These are phyloP conservation scores for Cutaneotrichosporon mucoides DNA, from an alignment of 1,284 basidiomycete genomes.

Conservation along the genomic window DNA sequence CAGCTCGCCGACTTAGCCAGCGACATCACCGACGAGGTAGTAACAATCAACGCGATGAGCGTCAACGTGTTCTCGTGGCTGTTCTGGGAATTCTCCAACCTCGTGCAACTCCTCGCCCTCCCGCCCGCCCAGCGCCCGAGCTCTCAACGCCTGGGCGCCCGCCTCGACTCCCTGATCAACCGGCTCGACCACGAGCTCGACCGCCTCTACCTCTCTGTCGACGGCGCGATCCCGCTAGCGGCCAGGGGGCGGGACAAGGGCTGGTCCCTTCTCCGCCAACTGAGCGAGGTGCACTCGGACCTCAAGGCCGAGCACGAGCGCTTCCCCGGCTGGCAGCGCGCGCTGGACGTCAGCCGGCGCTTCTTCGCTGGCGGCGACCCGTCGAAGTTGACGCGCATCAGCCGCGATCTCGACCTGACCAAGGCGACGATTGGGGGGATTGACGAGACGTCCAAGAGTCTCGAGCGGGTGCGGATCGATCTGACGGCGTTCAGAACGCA, in stretches of 20 bases:
- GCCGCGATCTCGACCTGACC: slow-evolving; percentile 33
- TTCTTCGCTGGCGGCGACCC: slow-evolving; percentile 40
- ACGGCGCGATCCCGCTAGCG: slow-evolving; percentile 2
- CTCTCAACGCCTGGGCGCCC: slow-evolving; percentile 14
- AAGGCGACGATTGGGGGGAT: slow-evolving; percentile 29
- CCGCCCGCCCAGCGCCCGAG: slow-evolving; percentile 7
- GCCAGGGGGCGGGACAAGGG: slow-evolving; percentile 3
- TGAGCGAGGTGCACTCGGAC: slow-evolving; percentile 9
- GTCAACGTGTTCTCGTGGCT: slow-evolving; percentile 44
- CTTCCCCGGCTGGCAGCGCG: slow-evolving; percentile 35
- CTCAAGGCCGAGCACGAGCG: slow-evolving; percentile 24
- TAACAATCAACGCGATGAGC: slow-evolving; percentile 37
- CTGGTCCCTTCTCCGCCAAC: slow-evolving; percentile 6
- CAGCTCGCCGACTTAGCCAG: slow-evolving; percentile 41
- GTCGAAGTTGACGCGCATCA: slow-evolving; percentile 27
- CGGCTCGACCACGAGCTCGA: slow-evolving; percentile 31
- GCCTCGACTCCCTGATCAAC: slow-evolving; percentile 35
- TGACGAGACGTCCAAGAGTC: slow-evolving; percentile 18
- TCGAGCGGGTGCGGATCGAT: slow-evolving; percentile 28
- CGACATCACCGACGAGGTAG: slow-evolving; percentile 38
- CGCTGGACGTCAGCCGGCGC: slow-evolving; percentile 28
- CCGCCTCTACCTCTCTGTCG: slow-evolving; percentile 19
- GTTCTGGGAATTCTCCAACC: slow-evolving; percentile 41
- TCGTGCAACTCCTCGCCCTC: slow-evolving; percentile 30
- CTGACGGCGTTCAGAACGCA: slow-evolving; percentile 38